Conservation (phyloP, 129 eudicot species). For the Solidago caesia region DNA sequence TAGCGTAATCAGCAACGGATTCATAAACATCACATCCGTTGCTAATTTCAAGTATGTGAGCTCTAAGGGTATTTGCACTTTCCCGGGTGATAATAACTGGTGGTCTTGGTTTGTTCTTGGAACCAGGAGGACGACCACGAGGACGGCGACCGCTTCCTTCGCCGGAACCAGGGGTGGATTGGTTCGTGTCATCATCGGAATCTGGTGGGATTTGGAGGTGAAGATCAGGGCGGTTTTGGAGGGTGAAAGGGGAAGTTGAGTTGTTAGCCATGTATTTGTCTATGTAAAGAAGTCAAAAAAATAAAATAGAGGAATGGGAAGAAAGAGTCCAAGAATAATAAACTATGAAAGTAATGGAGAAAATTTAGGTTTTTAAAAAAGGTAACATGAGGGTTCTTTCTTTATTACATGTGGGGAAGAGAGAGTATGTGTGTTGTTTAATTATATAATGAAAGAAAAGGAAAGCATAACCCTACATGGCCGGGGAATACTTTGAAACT, state of each 20-base stretch:
- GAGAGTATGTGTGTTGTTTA: not conserved
- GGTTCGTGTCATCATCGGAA: slow-evolving; percentile 40
- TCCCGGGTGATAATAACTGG: slow-evolving; percentile 78
- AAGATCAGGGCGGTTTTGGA: slow-evolving; percentile 61
- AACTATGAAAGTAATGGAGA: slow-evolving; percentile 28
- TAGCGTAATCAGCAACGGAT: slow-evolving; percentile 62
- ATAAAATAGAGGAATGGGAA: slow-evolving; percentile 19
- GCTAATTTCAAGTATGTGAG: slow-evolving; percentile 71
- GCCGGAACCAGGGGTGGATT: slow-evolving; percentile 38
- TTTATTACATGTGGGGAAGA: slow-evolving; percentile 23
- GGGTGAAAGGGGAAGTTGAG: slow-evolving; percentile 54
- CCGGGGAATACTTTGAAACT: not conserved
- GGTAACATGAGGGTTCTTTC: slow-evolving; percentile 23
- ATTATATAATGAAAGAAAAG: not conserved
- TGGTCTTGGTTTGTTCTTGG: slow-evolving; percentile 82
- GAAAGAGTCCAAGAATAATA: slow-evolving; percentile 18
- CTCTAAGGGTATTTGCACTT: slow-evolving; percentile 78
- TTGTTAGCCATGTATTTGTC: slow-evolving; percentile 54
- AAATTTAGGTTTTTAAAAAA: slow-evolving; percentile 28
- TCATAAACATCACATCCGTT: slow-evolving; percentile 74
- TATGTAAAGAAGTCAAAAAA: not conserved
- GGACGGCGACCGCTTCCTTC: slow-evolving; percentile 59
- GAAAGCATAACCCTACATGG: slow-evolving; percentile 9
- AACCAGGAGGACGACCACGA: slow-evolving; percentile 75
- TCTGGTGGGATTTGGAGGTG: slow-evolving; percentile 58